Evolutionary conservation across 306 rosid genomes (phyloP), one percentile per base, ranked within the genome.

Genomic region (Acacia confusa): DNA sequence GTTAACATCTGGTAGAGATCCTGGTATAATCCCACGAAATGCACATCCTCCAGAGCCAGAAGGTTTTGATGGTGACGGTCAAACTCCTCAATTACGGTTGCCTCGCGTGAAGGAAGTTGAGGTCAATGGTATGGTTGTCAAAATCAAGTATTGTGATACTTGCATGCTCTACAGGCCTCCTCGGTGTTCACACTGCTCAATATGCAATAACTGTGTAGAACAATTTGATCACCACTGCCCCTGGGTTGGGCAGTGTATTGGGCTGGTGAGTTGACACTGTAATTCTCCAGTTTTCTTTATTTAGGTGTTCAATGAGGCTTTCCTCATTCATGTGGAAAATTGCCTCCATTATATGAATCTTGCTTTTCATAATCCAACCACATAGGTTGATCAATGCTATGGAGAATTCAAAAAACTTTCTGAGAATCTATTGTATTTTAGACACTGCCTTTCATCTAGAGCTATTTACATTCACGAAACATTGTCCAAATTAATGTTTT

Each of bases 141-240:
- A 91, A 87, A 88, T 95, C 83, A 95, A 95, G 84, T 95, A 95
- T 70, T 95, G 99, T 75, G 99, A 95, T 74, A 95, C 99, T 69
- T 95, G 99, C 88, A 93, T 93, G 99, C 99, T 95, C 70, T 95
- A 95, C 80, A 88, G 99, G 66, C 99, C 99, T 85, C 97, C 99
- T 72, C 98, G 99, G 78, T 95, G 99, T 85, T 95, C 99, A 2
- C 99, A 95, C 84, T 95, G 99, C 83, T 95, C 99, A 30, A 95
- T 95, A 75, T 95, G 99, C 91, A 95, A 95, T 61, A 95, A 95
- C 87, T 95, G 99, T 63, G 99, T 95, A 24, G 97, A 93, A 83
- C 88, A 96, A 69, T 95, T 95, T 70, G 99, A 95, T 84, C 99
- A 95, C 81, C 99, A 95, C 84, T 95, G 99, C 79, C 99, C 99